These are phyloP conservation scores for Calonectria crousiana DNA, from an alignment of 2,329 filamentous ascomycete species.

Conservation along the genomic window DNA sequence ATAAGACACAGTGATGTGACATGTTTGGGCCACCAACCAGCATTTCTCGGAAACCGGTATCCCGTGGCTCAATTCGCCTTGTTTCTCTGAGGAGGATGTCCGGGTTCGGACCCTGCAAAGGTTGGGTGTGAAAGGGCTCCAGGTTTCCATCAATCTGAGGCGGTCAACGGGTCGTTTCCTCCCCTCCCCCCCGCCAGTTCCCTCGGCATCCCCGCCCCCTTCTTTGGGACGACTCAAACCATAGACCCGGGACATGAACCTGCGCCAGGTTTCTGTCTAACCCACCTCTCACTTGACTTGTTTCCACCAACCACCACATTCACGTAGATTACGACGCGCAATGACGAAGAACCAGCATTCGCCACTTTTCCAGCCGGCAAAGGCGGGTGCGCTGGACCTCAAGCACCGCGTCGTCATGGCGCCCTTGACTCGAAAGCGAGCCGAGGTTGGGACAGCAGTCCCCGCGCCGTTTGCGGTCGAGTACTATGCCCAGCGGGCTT, in stretches of 20 bases:
- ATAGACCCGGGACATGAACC: background rate
- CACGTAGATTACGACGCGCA: background rate
- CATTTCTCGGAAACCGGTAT: background rate
- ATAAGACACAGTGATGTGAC: background rate
- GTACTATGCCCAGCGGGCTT: constrained; percentile 61
- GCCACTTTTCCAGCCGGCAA: constrained; percentile 57
- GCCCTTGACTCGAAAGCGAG: constrained; percentile 68
- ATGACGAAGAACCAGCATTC: background rate
- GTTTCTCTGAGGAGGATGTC: background rate
- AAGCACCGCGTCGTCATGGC: constrained; percentile 65
- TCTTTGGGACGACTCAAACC: background rate
- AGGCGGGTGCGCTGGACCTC: constrained; percentile 52
- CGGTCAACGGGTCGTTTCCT: background rate
- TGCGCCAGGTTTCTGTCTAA: background rate
- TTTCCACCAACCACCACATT: background rate
- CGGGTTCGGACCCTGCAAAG: background rate
- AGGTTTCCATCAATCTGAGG: background rate
- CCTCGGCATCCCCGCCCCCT: constrained; percentile 1
- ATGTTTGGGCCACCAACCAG: background rate
- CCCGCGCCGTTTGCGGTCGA: constrained; percentile 51
- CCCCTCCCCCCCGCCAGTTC: background rate
- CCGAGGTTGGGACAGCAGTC: constrained; percentile 49
- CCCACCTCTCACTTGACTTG: background rate
- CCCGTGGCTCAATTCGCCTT: background rate
- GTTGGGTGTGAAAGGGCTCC: background rate